Base-by-base conservation (phyloP, 2,329 filamentous ascomycete species). In the Clarireedia monteithiana region DNA sequence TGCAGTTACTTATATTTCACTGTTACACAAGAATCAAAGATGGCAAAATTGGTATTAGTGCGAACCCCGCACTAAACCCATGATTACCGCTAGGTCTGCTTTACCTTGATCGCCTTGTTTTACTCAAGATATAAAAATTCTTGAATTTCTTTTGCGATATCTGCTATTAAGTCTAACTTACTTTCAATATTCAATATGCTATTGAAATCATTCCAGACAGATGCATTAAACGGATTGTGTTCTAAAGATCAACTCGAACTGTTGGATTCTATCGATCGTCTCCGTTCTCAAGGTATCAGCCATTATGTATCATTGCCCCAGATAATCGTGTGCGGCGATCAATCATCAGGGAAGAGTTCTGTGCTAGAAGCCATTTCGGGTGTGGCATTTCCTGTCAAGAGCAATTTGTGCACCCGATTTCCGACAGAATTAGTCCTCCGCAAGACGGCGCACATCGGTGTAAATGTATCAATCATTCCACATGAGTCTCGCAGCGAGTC, bases 271-370 rank as follows among this genome's bases (percentile, higher is more conserved):
- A 58, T 68, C 24, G 64, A 68, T 24, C 51, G 55, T 23, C 65
- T 67, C 40, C 64, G 63, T 39, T 59, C 64, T 23, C 57, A 65
- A 59, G 64, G 64, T 30, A 62, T 67, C 39, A 66, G 62, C 51
- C 58, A 65, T 17, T 65, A 64, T 46, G 44, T 24, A 7, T 26
- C 7, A 26, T 24, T 46, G 7, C 39, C 20, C 3, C 15, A 62
- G 62, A 55, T 73, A 1, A 69, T 73, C 5, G 71, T 73, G 17
- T 66, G 69, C n/a, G 72, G 73, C 4, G 72, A 74, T 51, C 71
- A 75, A 53, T 73, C 68, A 0, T 68, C 67, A 26, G 72, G 73
- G 2, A 71, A 67, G 63, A 68, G 58, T 27, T 73, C 63, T 10
- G 56, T 68, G 34, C 57, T 71, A 34, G 60, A 72, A 61, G 60